These are phyloP conservation scores for Sparassis latifolia DNA, from an alignment of 1,284 basidiomycete species.

Conservation along the genomic window DNA sequence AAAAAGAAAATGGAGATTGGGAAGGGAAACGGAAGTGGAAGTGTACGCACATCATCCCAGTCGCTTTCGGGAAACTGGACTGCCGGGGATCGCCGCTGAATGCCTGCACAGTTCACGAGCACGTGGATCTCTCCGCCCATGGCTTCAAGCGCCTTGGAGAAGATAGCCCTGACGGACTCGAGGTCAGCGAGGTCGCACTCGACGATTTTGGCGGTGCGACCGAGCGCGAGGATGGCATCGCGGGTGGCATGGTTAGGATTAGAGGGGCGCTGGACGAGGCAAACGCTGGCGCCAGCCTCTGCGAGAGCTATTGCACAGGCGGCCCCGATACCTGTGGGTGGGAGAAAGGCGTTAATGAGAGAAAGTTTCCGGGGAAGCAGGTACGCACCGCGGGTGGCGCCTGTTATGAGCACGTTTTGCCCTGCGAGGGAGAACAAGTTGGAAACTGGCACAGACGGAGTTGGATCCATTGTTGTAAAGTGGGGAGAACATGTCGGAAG, in stretches of 20 bases:
- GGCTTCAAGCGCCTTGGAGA: constrained; percentile 55
- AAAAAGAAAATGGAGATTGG: neutral
- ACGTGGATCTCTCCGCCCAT: constrained; percentile 73
- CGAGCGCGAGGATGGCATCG: constrained; percentile 43
- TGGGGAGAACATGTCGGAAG: no score
- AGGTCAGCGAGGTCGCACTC: constrained; percentile 74
- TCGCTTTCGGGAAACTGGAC: constrained; percentile 80
- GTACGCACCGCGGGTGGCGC: constrained; percentile 39
- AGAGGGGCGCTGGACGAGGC: constrained; percentile 64
- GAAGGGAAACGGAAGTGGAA: neutral
- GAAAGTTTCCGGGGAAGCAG: neutral
- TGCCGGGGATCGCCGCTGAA: constrained; percentile 81
- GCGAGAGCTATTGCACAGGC: constrained; percentile 69
- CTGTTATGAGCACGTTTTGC: constrained; percentile 64
- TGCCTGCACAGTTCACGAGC: constrained; percentile 92
- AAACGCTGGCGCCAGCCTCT: constrained; percentile 76
- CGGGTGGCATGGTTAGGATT: constrained; percentile 49
- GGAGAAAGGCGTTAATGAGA: constrained; percentile 8
- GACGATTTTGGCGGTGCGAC: constrained; percentile 45
- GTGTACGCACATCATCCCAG: constrained; percentile 78
- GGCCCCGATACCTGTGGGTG: constrained; percentile 59
- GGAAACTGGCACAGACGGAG: constrained; percentile 30
- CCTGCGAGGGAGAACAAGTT: constrained; percentile 56
- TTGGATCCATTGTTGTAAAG: constrained; percentile 30
- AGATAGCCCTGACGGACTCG: constrained; percentile 57